Conservation (phyloP, 805 yeast genomes). For the Zygosaccharomyces rouxii region DNA sequence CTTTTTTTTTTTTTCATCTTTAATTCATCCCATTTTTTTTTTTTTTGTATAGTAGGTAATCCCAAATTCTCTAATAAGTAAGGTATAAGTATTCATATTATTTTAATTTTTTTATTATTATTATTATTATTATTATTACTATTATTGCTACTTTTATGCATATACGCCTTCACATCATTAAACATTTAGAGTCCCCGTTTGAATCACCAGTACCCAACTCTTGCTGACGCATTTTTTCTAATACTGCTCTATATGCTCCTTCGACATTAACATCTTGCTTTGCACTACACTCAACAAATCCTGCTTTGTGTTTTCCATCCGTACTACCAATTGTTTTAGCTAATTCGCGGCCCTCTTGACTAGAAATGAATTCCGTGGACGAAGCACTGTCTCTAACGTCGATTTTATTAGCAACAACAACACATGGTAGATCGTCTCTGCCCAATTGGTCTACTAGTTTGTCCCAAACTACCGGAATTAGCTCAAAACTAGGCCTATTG, state of each 20-base stretch:
- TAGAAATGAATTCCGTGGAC: slow-evolving; percentile 12
- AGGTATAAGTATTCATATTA: not conserved
- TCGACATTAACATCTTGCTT: slow-evolving; percentile 25
- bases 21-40: not conserved
- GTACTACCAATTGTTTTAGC: slow-evolving; percentile 12
- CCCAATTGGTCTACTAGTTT: slow-evolving; percentile 73
- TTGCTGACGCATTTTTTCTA: slow-evolving; percentile 20
- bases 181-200: slow-evolving; percentile 12
- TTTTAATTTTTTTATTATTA: not conserved
- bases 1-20: not conserved
- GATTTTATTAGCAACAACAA: slow-evolving; percentile 46
- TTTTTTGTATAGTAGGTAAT: not conserved
- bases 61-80: not conserved
- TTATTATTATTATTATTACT: not conserved
- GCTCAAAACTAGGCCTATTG: slow-evolving; percentile 70
- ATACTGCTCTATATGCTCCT: slow-evolving; percentile 19
- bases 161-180: slow-evolving; percentile 13
- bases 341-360: slow-evolving; percentile 21
- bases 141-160: not conserved
- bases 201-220: slow-evolving; percentile 12
- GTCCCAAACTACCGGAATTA: slow-evolving; percentile 72
- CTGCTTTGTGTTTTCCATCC: slow-evolving; percentile 17
- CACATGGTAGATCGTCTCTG: slow-evolving; percentile 63
- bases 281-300: slow-evolving; percentile 30
- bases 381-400: slow-evolving; percentile 19